Conservation (phyloP, 2,329 filamentous ascomycete genomes). For the Hymenoscyphus fraxineus region DNA sequence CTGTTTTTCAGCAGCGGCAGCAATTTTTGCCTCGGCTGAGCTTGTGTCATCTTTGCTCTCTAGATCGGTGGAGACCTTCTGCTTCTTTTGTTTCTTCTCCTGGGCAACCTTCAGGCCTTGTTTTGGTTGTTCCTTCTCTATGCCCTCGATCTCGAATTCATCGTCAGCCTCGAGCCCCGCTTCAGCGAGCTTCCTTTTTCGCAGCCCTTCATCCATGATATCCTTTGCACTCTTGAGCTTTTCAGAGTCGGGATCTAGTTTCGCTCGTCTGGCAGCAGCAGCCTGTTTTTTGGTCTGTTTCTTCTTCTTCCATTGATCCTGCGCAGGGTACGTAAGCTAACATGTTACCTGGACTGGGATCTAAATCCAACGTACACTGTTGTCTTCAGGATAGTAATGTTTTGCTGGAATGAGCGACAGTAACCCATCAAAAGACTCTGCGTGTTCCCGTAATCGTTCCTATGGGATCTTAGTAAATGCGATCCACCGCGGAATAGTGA, state of each 20-base stretch:
- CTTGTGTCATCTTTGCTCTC: conserved; percentile 36
- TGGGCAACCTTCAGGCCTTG: conserved; percentile 55
- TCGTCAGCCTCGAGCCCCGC: conserved; percentile 58
- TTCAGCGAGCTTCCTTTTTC: conserved; percentile 76
- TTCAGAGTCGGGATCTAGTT: conserved; percentile 85
- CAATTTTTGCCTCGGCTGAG: conserved; percentile 35
- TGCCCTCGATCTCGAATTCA: conserved; percentile 45
- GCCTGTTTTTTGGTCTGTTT: conserved; percentile 94
- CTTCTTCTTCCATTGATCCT: conserved; percentile 93
- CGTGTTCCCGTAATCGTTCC: conserved; percentile 49
- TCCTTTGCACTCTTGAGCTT: conserved; percentile 77
- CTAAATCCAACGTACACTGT: conserved; percentile 51
- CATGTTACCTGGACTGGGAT: not conserved
- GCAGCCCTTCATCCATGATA: conserved; percentile 78
- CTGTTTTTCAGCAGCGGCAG: conserved; percentile 26
- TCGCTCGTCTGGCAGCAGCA: conserved; percentile 75
- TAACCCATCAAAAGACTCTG: conserved; percentile 45
- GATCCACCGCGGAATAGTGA: conserved; percentile 12
- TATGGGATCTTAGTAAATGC: conserved; percentile 29
- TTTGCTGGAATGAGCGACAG: conserved; percentile 69
- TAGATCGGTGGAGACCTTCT: conserved; percentile 43
- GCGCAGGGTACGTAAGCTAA: conserved; percentile 22
- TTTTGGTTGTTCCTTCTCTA: conserved; percentile 58
- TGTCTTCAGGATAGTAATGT: conserved; percentile 67
- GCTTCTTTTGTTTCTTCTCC: conserved; percentile 46